Evolutionary conservation across 371 early-diverging fungal genomes (phyloP).

Genomic region (Mucor mucedo): DNA sequence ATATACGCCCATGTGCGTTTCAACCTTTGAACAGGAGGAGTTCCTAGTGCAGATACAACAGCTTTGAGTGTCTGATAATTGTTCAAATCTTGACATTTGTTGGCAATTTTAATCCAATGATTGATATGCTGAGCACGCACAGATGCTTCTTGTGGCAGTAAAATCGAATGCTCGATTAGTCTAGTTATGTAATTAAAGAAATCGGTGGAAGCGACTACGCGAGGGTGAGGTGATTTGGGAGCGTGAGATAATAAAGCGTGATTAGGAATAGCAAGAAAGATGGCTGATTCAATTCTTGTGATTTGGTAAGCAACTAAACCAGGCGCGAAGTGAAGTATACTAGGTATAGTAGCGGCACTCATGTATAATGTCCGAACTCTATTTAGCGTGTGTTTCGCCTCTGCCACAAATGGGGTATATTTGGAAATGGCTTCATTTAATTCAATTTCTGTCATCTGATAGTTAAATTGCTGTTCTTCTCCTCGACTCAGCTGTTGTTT

Average conservation of each 20-base stretch:
- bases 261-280: conserved; percentile 73
- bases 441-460: conserved; percentile 1
- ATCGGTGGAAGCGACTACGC: conserved; percentile 76
- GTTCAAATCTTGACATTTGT: conserved; percentile 64
- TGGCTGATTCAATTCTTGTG: conserved; percentile 72
- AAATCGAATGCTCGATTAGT: conserved; percentile 73
- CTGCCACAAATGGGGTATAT: conserved; percentile 49
- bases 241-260: conserved; percentile 70
- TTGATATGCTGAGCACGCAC: conserved; percentile 71
- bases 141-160: conserved; percentile 65
- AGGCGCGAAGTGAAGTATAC: conserved; percentile 68
- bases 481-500: conserved; percentile 32
- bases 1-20: conserved; percentile 80
- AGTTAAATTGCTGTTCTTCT: conserved; percentile 30
- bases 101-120: conserved; percentile 79
- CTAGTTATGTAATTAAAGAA: conserved; percentile 86
- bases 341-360: conserved; percentile 65
- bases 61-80: conserved; percentile 82
- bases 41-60: conserved; percentile 71
- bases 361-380: conserved; percentile 63
- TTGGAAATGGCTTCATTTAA: conserved; percentile 40
- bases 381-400: conserved; percentile 58
- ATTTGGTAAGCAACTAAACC: conserved; percentile 76
- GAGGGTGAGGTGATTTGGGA: conserved; percentile 67
- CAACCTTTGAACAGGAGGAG: conserved; percentile 78